Percentiles rank a stretch among this genome's conserved stretches.
phyloP scores from a whole-genome alignment of 2,329 filamentous ascomycete species.

The Penicillium sp. region DNA sequence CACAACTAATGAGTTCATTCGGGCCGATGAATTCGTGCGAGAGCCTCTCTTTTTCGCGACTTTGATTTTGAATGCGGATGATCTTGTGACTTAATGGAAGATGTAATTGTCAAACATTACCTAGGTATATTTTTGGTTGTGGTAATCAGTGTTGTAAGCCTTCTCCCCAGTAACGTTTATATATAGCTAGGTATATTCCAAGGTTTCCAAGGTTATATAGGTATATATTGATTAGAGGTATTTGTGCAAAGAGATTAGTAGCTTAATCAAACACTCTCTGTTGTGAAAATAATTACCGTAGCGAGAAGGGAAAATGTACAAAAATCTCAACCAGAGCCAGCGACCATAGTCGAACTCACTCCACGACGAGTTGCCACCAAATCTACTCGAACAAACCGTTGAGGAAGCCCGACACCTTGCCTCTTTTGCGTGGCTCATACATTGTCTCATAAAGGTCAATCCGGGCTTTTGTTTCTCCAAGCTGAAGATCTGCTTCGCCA shows the following conservation, averaged over 20 bases:
- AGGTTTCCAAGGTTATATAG: too few relatives aligned
- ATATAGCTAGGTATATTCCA: too few relatives aligned
- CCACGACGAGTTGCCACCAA: background rate
- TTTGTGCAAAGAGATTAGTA: background rate
- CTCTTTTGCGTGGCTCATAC: constrained; percentile 18
- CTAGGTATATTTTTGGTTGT: too few relatives aligned
- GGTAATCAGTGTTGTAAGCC: background rate
- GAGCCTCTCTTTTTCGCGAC: constrained; percentile 26
- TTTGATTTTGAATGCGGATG: constrained; percentile 25
- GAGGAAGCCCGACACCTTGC: constrained; percentile 19
- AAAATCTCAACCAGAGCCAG: background rate
- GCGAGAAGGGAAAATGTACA: background rate
- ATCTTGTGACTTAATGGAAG: constrained; percentile 11
- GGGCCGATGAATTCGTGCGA: constrained; percentile 23
- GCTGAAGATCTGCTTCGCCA: constrained; percentile 62
- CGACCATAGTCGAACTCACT: background rate
- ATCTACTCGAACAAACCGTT: constrained; percentile 20
- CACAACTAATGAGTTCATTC: constrained; percentile 34
- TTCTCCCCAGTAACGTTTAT: too few relatives aligned
- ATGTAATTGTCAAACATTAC: background rate
- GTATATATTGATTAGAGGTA: background rate
- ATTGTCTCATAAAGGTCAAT: constrained; percentile 10
- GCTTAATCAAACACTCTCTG: background rate
- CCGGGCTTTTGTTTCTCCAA: constrained; percentile 50
- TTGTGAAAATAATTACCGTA: background rate